Evolutionary conservation across 2,329 filamentous ascomycete species (phyloP).

Genomic region (Xylariaceae sp.): DNA sequence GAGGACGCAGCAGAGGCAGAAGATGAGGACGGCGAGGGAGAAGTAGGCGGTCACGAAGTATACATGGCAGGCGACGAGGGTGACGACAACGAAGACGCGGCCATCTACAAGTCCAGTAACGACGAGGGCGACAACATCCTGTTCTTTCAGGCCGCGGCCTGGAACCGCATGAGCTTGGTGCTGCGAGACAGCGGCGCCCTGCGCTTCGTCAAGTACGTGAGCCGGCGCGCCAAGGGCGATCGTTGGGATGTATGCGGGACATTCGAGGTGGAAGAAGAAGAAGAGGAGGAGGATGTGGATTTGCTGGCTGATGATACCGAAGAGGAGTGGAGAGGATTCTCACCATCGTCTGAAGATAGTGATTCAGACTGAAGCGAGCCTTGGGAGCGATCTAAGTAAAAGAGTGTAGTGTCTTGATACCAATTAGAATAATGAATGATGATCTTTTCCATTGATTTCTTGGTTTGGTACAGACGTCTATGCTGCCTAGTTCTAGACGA

Average conservation of each 20-base stretch:
- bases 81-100: slow-evolving; percentile 73
- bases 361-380: slow-evolving; percentile 37
- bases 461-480: too few relatives aligned
- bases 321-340: slow-evolving; percentile 66
- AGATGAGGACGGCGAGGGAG: slow-evolving; percentile 50
- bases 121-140: slow-evolving; percentile 79
- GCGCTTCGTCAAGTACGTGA: slow-evolving; percentile 97
- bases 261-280: slow-evolving; percentile 72
- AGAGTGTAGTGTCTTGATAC: slow-evolving; percentile 8
- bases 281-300: slow-evolving; percentile 49
- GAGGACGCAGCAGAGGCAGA: slow-evolving; percentile 42
- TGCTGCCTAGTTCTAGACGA: too few relatives aligned
- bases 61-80: slow-evolving; percentile 91
- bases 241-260: slow-evolving; percentile 88
- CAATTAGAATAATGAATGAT: slow-evolving; percentile 1
- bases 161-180: slow-evolving; percentile 93
- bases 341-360: slow-evolving; percentile 41
- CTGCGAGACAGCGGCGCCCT: slow-evolving; percentile 84
- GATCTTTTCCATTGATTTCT: too few relatives aligned
- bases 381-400: not conserved
- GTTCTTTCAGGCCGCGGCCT: slow-evolving; percentile 69
- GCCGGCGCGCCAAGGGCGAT: slow-evolving; percentile 80
- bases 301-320: slow-evolving; percentile 54
- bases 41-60: slow-evolving; percentile 81
- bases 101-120: slow-evolving; percentile 80